Conservation (phyloP, 2,329 filamentous ascomycete species). For the Fusarium sp. region DNA sequence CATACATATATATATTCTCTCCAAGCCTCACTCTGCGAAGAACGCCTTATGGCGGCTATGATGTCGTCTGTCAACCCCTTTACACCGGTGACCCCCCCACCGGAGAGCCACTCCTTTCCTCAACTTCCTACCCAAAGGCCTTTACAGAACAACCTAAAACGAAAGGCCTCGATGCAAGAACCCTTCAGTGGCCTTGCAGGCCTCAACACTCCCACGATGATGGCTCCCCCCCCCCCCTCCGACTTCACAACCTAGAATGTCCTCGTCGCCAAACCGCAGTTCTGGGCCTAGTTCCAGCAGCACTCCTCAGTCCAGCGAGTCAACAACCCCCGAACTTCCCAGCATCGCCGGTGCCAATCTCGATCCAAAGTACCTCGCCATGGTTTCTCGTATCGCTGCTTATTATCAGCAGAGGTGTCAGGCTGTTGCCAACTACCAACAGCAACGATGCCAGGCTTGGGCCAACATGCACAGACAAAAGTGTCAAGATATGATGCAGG, state of each 20-base stretch:
- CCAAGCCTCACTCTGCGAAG: slow-evolving; percentile 18
- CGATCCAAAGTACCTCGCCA: slow-evolving; percentile 55
- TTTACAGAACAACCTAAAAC: slow-evolving; percentile 40
- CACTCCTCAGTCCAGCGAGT: slow-evolving; percentile 28
- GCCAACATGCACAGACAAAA: slow-evolving; percentile 56
- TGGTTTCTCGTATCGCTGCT: slow-evolving; percentile 56
- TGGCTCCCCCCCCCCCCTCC: slow-evolving; percentile 37
- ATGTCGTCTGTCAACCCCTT: slow-evolving; percentile 45
- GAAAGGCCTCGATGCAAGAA: slow-evolving; percentile 41
- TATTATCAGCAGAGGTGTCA: slow-evolving; percentile 60
- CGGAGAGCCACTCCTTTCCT: slow-evolving; percentile 43
- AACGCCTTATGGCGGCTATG: slow-evolving; percentile 42
- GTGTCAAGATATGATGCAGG: slow-evolving; percentile 58
- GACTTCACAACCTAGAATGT: slow-evolving; percentile 37
- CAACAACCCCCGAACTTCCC: slow-evolving; percentile 35
- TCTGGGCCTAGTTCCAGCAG: slow-evolving; percentile 22
- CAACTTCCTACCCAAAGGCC: slow-evolving; percentile 43
- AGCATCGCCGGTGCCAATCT: slow-evolving; percentile 40
- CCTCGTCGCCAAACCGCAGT: slow-evolving; percentile 32
- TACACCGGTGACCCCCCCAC: slow-evolving; percentile 42
- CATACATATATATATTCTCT: slow-evolving; percentile 29
- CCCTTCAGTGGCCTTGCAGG: slow-evolving; percentile 23
- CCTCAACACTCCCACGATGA: slow-evolving; percentile 33
- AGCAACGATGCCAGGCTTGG: slow-evolving; percentile 58
- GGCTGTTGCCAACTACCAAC: slow-evolving; percentile 56